Evolutionary conservation across 1,139 yeast species (phyloP), one percentile per base, ranked within the genome.

Genomic region (Geotrichum europaeum): DNA sequence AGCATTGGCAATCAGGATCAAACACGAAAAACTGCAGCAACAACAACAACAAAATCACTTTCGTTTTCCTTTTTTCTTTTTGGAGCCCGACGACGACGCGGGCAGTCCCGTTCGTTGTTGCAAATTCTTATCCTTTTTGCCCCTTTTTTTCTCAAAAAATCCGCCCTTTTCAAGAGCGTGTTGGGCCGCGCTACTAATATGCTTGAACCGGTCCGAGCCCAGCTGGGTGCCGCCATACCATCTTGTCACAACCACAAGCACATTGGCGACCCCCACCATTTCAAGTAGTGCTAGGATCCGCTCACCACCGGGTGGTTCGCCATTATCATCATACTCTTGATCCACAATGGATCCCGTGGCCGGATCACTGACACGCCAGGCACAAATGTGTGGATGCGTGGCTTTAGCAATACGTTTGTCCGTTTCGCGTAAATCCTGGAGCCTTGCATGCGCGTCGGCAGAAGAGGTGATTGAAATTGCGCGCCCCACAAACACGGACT

Each of bases 201-300:
- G 97, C 67, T 86, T 88, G 76, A 91, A 92, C 65, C 77, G 57
- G 70, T 89, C 96, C 0, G 97, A 91, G 0, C 98, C 98, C 22
- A 92, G 75, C 65, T 86, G 95, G 0, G 81, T 79, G 9, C 98
- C 98, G 24, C 96, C 96, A 72, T 84, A 91, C 97, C 97, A 91
- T 65, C 98, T 76, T 54, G 87, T 83, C 13, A 89, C 96, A 28
- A 86, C 90, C n/a, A 90, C 95, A 67, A 90, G 79, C 7, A 87
- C 85, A 71, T 90, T 84, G 86, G 90, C 84, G 1, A 82, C 86
- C 67, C 87, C 89, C 92, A 62, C 47, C 68, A 82, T 82, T 50
- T 87, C 82, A 65, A 90, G 73, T 60, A 90, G 74, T 73, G 88
- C 95, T 58, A 90, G 73, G 76, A 90, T 76, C 87, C 85, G 36